Evolutionary conservation across 768 basidiomycete species (phyloP).

Genomic region (Lanmaoa rubissima): DNA sequence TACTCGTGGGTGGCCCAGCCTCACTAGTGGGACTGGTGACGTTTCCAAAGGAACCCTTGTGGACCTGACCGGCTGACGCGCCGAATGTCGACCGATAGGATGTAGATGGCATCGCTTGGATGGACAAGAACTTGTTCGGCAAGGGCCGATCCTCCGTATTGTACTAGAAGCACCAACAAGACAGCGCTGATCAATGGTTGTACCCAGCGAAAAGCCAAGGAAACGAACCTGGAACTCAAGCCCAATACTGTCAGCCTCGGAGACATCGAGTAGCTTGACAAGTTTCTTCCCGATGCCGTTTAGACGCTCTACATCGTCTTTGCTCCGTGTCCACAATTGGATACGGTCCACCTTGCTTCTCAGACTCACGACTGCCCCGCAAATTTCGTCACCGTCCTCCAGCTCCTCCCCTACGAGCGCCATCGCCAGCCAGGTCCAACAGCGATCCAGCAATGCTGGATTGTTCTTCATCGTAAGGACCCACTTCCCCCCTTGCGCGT

Average conservation of each 20-base stretch:
- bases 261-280: constrained; percentile 78
- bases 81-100: constrained; percentile 70
- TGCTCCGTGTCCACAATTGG: constrained; percentile 85
- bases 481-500: constrained; percentile 92
- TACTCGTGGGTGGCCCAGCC: constrained; percentile 20
- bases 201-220: not conserved
- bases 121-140: constrained; percentile 78
- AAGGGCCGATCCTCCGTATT: constrained; percentile 86
- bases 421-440: constrained; percentile 91
- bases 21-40: constrained; percentile 24
- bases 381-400: constrained; percentile 70
- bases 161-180: constrained; percentile 44
- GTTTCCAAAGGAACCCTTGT: constrained; percentile 22
- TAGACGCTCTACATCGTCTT: constrained; percentile 81
- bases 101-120: constrained; percentile 66
- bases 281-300: constrained; percentile 84
- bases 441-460: constrained; percentile 66
- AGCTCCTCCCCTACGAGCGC: constrained; percentile 79
- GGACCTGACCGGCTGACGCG: constrained; percentile 19
- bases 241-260: constrained; percentile 80
- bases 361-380: constrained; percentile 84
- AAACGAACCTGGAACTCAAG: constrained; percentile 82
- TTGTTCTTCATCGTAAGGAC: constrained; percentile 84
- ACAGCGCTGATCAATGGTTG: not conserved
- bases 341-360: constrained; percentile 86